These are phyloP conservation scores for Leptoxyphium fumago DNA, from an alignment of 2,329 filamentous ascomycete genomes.

Conservation along the genomic window DNA sequence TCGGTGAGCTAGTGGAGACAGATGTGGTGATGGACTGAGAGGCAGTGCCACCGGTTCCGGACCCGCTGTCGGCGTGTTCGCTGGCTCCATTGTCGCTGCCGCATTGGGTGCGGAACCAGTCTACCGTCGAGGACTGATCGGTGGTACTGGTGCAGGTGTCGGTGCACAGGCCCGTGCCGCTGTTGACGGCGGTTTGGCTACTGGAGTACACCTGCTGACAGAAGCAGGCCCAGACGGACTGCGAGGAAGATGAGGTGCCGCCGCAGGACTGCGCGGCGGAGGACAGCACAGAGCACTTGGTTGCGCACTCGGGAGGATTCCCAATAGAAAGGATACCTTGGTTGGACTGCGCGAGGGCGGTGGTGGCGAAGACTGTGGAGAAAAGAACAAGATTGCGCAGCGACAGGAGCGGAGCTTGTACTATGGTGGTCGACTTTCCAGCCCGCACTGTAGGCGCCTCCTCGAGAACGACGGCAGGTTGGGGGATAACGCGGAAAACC, in stretches of 20 bases:
- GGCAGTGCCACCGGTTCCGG: conserved; percentile 1
- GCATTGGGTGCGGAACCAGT: conserved; percentile 59
- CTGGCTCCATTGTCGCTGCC: conserved; percentile 26
- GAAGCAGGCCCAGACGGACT: conserved; percentile 52
- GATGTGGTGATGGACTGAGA: conserved; percentile 16
- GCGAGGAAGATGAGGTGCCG: conserved; percentile 32
- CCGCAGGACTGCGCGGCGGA: conserved; percentile 59
- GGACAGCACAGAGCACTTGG: conserved; percentile 19
- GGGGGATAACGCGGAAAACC: conserved; percentile 20
- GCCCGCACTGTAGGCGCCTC: not conserved
- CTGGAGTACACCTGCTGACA: conserved; percentile 49
- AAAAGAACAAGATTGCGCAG: not conserved
- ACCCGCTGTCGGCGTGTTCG: conserved; percentile 10
- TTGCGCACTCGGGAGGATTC: conserved; percentile 23
- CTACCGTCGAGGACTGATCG: conserved; percentile 37
- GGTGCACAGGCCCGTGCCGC: conserved; percentile 44
- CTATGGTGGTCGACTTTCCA: conserved; percentile 4
- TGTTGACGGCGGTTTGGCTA: conserved; percentile 39
- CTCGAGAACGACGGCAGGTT: not conserved
- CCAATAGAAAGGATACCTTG: not conserved
- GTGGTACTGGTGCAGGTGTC: conserved; percentile 33
- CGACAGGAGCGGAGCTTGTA: not conserved
- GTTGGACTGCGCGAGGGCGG: not conserved
- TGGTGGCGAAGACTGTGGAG: not conserved
- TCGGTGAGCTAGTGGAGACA: conserved; percentile 6